These are phyloP conservation scores for Dendrobium officinale DNA, from an alignment of 106 monocot genomes.

Conservation along the genomic window DNA sequence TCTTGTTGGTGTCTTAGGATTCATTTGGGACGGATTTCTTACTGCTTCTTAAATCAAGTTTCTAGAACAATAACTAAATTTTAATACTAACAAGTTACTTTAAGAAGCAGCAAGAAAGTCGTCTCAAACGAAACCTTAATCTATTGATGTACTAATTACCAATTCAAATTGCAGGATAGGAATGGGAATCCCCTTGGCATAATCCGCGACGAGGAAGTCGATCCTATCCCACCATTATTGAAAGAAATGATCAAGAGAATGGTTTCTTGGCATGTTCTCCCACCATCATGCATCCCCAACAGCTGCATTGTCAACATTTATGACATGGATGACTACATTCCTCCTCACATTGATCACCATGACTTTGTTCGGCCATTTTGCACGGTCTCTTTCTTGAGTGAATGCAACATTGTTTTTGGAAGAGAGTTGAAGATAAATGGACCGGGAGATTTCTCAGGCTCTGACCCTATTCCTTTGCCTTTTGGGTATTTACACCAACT, in stretches of 20 bases:
- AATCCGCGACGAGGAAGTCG: slow-evolving; percentile 30
- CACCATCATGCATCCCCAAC: slow-evolving; percentile 35
- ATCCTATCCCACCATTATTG: slow-evolving; percentile 35
- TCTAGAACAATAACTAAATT: too few relatives aligned
- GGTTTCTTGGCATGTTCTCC: slow-evolving; percentile 30
- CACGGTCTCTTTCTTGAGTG: slow-evolving; percentile 39
- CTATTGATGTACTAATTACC: too few relatives aligned
- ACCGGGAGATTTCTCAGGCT: slow-evolving; percentile 33
- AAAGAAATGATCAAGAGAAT: slow-evolving; percentile 42
- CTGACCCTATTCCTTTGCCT: slow-evolving; percentile 31
- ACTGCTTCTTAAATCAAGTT: too few relatives aligned
- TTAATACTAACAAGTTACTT: too few relatives aligned
- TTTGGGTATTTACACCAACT: slow-evolving; percentile 22
- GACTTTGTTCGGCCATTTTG: slow-evolving; percentile 55
- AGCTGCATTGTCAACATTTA: slow-evolving; percentile 65
- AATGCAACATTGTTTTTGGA: slow-evolving; percentile 48
- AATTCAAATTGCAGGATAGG: too few relatives aligned
- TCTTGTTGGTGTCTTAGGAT: background rate
- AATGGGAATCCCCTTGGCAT: background rate
- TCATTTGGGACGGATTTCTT: slow-evolving; percentile 27
- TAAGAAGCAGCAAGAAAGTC: too few relatives aligned
- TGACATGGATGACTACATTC: slow-evolving; percentile 55
- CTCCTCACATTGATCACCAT: slow-evolving; percentile 57
- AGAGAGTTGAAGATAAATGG: slow-evolving; percentile 27
- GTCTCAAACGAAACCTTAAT: too few relatives aligned